Percentiles rank a stretch among this genome's conserved stretches.
Conservation (phyloP, 2,329 filamentous ascomycete species). For the Trichophyton benhamiae region DNA sequence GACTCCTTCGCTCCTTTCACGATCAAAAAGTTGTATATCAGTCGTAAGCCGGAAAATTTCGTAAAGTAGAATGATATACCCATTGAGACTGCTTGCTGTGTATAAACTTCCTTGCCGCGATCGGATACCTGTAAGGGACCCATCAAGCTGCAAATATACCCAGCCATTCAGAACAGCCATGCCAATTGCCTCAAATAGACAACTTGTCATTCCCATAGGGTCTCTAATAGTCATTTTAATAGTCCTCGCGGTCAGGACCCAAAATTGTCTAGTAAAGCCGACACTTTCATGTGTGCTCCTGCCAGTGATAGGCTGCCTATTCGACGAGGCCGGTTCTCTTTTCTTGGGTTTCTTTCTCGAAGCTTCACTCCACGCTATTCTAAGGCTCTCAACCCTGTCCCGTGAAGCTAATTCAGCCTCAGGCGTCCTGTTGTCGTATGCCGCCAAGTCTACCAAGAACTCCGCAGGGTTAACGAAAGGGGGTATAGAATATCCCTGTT, state of each 20-base stretch:
- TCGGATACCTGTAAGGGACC: slow-evolving; percentile 58
- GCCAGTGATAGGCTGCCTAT: background rate
- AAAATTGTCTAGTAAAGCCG: slow-evolving; percentile 49
- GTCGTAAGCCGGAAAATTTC: slow-evolving; percentile 63
- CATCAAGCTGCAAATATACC: slow-evolving; percentile 55
- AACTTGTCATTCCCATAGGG: slow-evolving; percentile 60
- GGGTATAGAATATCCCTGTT: slow-evolving; percentile 49
- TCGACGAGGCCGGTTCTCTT: slow-evolving; percentile 4
- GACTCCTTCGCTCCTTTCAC: slow-evolving; percentile 61
- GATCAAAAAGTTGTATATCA: slow-evolving; percentile 64
- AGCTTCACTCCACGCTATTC: slow-evolving; percentile 43
- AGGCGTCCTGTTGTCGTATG: slow-evolving; percentile 57
- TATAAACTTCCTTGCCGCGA: slow-evolving; percentile 63
- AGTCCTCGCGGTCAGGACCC: slow-evolving; percentile 55
- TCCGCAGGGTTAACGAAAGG: slow-evolving; percentile 68
- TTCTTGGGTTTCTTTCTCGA: background rate
- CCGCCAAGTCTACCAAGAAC: slow-evolving; percentile 61
- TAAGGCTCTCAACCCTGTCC: slow-evolving; percentile 49
- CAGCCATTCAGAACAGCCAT: slow-evolving; percentile 64
- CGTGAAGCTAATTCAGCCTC: slow-evolving; percentile 51
- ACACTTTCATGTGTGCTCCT: slow-evolving; percentile 33
- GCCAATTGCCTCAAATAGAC: slow-evolving; percentile 54
- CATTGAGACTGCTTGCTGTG: slow-evolving; percentile 57
- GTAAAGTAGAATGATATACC: slow-evolving; percentile 63
- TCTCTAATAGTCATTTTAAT: slow-evolving; percentile 64